Percentiles rank a stretch among this genome's conserved stretches.
phyloP scores from a whole-genome alignment of 495 filamentous ascomycete genomes.

The Ramalina intermedia region DNA sequence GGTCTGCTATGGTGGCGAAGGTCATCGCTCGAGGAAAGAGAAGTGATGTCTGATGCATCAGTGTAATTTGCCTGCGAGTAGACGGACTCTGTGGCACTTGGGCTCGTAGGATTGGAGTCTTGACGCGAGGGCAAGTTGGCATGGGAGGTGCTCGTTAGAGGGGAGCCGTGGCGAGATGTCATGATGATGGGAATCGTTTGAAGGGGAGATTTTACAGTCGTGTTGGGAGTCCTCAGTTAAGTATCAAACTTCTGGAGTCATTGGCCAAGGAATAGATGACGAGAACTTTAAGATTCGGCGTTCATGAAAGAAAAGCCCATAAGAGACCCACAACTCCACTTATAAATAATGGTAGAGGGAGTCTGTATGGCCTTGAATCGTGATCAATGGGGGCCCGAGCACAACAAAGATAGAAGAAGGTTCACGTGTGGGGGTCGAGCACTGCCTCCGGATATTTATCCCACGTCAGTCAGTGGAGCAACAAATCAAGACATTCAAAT shows the following conservation, averaged over 20 bases:
- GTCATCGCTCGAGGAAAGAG: constrained; percentile 18
- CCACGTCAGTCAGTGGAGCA: neutral
- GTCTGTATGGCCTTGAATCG: neutral
- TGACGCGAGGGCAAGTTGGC: neutral
- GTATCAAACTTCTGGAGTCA: no score
- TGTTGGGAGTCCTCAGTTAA: neutral
- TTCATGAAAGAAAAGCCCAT: neutral
- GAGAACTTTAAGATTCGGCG: neutral
- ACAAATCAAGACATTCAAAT: neutral
- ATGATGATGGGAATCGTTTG: neutral
- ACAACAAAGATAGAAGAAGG: neutral
- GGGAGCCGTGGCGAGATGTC: constrained; percentile 10
- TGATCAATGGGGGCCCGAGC: constrained; percentile 1
- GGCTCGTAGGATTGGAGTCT: constrained; percentile 2
- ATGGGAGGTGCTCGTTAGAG: constrained; percentile 6
- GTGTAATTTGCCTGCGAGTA: constrained; percentile 14
- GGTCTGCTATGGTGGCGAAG: constrained; percentile 14
- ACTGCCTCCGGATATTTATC: neutral
- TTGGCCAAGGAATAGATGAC: neutral
- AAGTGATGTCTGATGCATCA: constrained; percentile 12
- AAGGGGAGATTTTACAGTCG: neutral
- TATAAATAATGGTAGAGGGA: constrained; percentile 1
- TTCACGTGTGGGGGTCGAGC: constrained; percentile 1
- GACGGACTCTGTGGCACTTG: constrained; percentile 4
- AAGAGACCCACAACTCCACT: neutral